These are phyloP conservation scores for Heteromeles arbutifolia DNA, from an alignment of 306 rosid species.

Conservation along the genomic window DNA sequence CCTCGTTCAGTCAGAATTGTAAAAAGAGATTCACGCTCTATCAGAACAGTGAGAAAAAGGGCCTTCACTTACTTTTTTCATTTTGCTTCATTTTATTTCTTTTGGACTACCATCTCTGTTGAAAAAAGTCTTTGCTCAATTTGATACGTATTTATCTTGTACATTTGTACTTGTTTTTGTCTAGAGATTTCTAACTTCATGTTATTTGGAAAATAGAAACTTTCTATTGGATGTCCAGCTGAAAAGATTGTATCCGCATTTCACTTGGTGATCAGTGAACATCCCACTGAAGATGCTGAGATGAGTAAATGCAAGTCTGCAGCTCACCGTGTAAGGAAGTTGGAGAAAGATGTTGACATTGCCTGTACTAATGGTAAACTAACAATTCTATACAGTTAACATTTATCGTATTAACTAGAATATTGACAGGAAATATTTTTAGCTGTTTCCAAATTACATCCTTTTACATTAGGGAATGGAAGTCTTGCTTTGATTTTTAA, in stretches of 20 bases:
- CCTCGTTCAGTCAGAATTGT: conserved; percentile 65
- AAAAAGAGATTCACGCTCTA: conserved; percentile 80
- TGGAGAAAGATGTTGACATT: conserved; percentile 68
- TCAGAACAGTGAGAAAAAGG: conserved; percentile 62
- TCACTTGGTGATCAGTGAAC: conserved; percentile 70
- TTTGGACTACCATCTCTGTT: conserved; percentile 5
- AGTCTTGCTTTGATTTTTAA: not conserved
- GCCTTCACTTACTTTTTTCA: not conserved
- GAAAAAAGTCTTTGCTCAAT: not conserved
- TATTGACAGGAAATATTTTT: not conserved
- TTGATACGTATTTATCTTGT: not conserved
- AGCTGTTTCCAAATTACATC: not conserved
- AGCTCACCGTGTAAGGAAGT: conserved; percentile 64
- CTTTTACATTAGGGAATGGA: not conserved
- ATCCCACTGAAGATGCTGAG: conserved; percentile 64
- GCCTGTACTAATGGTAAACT: conserved; percentile 59
- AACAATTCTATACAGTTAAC: conserved; percentile 2
- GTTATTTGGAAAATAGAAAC: conserved; percentile 50
- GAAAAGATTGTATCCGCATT: conserved; percentile 90
- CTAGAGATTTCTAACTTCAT: not conserved
- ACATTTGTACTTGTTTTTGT: conserved; percentile 2
- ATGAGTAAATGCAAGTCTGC: conserved; percentile 75
- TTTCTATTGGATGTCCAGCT: conserved; percentile 74
- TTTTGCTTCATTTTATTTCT: conserved; percentile 6
- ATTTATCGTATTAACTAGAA: not conserved